A percentile compares a stretch with the other conserved stretches of the same genome.
Conservation (phyloP, 768 basidiomycete species). For the Lactarius hengduanensis region DNA sequence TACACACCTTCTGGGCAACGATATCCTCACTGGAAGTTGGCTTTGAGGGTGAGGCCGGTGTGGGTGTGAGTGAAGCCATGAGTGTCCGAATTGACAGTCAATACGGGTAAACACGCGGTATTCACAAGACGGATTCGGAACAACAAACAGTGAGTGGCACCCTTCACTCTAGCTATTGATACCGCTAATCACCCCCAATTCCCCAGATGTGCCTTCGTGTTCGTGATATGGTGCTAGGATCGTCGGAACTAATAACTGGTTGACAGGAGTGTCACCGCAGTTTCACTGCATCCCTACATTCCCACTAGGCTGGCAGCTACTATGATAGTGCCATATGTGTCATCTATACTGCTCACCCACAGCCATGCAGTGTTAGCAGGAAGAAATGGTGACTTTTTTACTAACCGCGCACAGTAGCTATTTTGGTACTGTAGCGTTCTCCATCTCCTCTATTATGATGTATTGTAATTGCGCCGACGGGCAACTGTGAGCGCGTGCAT, state of each 20-base stretch:
- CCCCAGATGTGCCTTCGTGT: not conserved
- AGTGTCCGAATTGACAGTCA: conserved; percentile 17
- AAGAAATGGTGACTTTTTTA: not conserved
- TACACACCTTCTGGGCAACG: conserved; percentile 78
- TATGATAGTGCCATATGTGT: no score
- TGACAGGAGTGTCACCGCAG: not conserved
- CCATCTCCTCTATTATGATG: not conserved
- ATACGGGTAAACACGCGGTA: conserved; percentile 19
- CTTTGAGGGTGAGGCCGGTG: conserved; percentile 43
- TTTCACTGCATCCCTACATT: not conserved
- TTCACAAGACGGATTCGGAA: no score
- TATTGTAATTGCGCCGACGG: not conserved
- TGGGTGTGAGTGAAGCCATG: conserved; percentile 43
- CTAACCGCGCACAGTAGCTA: not conserved
- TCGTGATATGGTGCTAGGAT: not conserved
- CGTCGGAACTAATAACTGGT: not conserved
- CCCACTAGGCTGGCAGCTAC: not conserved
- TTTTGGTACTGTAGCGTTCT: not conserved
- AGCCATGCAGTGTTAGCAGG: not conserved
- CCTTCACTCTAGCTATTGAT: not conserved
- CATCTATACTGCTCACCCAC: not conserved
- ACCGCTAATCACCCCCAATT: not conserved
- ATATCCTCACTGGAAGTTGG: conserved; percentile 86
- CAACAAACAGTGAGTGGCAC: not conserved
- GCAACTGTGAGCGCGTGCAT: not conserved